A percentile compares a stretch with the other conserved stretches of the same genome.
Conservation (phyloP, 495 filamentous ascomycete genomes). For the Halenospora varia region DNA sequence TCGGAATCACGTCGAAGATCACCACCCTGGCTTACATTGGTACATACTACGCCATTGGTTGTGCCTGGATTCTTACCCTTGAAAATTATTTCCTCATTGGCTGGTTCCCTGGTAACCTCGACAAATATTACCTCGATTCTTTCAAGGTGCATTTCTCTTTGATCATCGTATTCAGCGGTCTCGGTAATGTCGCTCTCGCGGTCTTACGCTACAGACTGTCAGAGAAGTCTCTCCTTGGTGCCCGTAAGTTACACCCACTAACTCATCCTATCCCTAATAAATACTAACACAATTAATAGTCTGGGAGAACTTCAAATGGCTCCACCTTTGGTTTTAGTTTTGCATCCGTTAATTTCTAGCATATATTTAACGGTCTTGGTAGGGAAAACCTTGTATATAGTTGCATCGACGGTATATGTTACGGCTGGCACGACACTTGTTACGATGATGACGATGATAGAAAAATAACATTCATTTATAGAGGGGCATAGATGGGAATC, state of each 20-base stretch:
- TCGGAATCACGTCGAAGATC: slow-evolving; percentile 60
- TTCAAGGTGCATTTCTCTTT: slow-evolving; percentile 49
- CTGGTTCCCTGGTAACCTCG: slow-evolving; percentile 44
- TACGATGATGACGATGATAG: too few relatives aligned
- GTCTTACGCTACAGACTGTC: slow-evolving; percentile 19
- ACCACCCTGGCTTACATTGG: slow-evolving; percentile 73
- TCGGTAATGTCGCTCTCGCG: slow-evolving; percentile 26
- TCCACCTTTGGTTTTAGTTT: too few relatives aligned
- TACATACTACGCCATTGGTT: slow-evolving; percentile 70
- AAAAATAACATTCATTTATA: too few relatives aligned
- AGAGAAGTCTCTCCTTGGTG: slow-evolving; percentile 11
- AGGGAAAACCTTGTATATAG: too few relatives aligned
- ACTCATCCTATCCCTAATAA: slow-evolving; percentile 38
- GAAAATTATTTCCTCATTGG: slow-evolving; percentile 57
- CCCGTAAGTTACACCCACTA: slow-evolving; percentile 56
- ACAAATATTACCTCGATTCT: slow-evolving; percentile 49
- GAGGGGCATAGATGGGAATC: too few relatives aligned
- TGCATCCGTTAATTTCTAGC: too few relatives aligned
- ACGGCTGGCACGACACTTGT: too few relatives aligned
- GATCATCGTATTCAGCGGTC: slow-evolving; percentile 42
- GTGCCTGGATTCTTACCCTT: slow-evolving; percentile 61
- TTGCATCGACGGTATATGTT: too few relatives aligned
- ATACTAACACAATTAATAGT: slow-evolving; percentile 31
- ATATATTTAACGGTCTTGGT: too few relatives aligned
- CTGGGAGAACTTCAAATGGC: slow-evolving; percentile 60